Evolutionary conservation across 352 stramenopile genomes (phyloP).

Genomic region (Phytophthora pseudosyringae): DNA sequence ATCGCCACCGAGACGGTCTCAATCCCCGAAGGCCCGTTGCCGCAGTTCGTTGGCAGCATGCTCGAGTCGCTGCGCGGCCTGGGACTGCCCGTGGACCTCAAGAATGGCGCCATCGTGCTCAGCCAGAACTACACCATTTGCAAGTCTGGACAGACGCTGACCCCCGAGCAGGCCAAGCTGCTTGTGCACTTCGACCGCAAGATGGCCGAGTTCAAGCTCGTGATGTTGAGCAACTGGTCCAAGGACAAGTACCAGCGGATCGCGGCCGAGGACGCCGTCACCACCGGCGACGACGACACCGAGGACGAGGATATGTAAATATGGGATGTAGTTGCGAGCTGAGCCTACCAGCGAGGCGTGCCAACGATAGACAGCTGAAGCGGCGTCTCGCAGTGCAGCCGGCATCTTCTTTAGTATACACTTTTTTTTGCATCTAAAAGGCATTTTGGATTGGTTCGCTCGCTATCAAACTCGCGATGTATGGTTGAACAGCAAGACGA

Average conservation of each 20-base stretch:
- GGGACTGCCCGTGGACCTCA: constrained; percentile 96
- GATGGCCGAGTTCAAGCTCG: constrained; percentile 88
- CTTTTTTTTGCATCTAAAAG: constrained; percentile 42
- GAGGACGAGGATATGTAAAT: constrained; percentile 73
- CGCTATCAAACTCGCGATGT: neutral
- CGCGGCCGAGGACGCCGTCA: constrained; percentile 45
- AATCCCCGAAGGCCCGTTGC: constrained; percentile 89
- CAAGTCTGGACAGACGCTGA: constrained; percentile 94
- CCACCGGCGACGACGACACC: constrained; percentile 43
- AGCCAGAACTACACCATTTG: constrained; percentile 94
- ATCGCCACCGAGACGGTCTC: constrained; percentile 90
- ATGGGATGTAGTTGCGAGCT: constrained; percentile 24
- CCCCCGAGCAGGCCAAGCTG: constrained; percentile 96
- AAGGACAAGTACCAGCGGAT: constrained; percentile 83
- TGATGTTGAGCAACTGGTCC: constrained; percentile 78
- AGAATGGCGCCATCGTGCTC: constrained; percentile 95
- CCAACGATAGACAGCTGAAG: constrained; percentile 2
- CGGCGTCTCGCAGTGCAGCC: constrained; percentile 1
- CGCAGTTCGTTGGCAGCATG: constrained; percentile 96
- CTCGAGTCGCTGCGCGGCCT: constrained; percentile 96
- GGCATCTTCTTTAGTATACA: constrained; percentile 32
- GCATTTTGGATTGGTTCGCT: constrained; percentile 34
- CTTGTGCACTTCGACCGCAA: constrained; percentile 93
- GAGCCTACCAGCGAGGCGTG: constrained; percentile 9
- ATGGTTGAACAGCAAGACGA: too few relatives aligned